Percentiles rank a stretch among this genome's conserved stretches.
Evolutionary conservation across 495 filamentous ascomycete species (phyloP).

Genomic region (Penicillium alfredii): DNA sequence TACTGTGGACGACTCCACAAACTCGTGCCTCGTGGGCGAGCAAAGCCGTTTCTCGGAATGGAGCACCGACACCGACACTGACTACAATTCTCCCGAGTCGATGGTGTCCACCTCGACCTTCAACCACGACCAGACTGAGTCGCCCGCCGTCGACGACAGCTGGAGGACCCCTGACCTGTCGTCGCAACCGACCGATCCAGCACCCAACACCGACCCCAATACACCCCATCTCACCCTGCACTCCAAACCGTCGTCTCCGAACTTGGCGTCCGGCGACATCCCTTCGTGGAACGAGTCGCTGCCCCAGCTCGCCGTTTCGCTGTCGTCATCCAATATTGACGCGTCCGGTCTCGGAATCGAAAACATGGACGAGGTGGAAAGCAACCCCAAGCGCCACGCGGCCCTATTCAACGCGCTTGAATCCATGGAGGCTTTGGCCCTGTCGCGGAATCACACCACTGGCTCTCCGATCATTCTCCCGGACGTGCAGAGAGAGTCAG

Average conservation of each 20-base stretch:
- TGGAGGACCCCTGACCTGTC: conserved; percentile 24
- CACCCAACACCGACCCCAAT: conserved; percentile 30
- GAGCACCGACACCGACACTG: conserved; percentile 36
- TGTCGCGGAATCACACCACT: conserved; percentile 22
- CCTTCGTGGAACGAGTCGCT: conserved; percentile 23
- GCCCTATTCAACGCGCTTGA: conserved; percentile 37
- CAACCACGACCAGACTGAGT: conserved; percentile 17
- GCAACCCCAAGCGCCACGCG: conserved; percentile 43
- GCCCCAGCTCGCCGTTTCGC: conserved; percentile 28
- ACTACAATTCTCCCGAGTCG: conserved; percentile 33
- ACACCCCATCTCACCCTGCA: conserved; percentile 36
- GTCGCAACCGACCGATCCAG: conserved; percentile 17
- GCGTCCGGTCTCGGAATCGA: conserved; percentile 34
- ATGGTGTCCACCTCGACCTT: conserved; percentile 33
- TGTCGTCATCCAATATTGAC: conserved; percentile 27
- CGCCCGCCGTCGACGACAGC: conserved; percentile 17
- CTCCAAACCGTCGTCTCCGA: conserved; percentile 33
- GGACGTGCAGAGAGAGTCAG: conserved; percentile 9
- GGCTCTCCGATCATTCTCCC: conserved; percentile 24
- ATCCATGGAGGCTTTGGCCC: conserved; percentile 25
- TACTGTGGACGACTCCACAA: conserved; percentile 30
- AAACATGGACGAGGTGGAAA: conserved; percentile 34
- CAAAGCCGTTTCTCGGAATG: conserved; percentile 45
- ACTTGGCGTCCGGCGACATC: conserved; percentile 26
- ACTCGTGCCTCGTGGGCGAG: conserved; percentile 23